Conservation (phyloP, 1,284 basidiomycete species). For the Ustilago xerochloae region DNA sequence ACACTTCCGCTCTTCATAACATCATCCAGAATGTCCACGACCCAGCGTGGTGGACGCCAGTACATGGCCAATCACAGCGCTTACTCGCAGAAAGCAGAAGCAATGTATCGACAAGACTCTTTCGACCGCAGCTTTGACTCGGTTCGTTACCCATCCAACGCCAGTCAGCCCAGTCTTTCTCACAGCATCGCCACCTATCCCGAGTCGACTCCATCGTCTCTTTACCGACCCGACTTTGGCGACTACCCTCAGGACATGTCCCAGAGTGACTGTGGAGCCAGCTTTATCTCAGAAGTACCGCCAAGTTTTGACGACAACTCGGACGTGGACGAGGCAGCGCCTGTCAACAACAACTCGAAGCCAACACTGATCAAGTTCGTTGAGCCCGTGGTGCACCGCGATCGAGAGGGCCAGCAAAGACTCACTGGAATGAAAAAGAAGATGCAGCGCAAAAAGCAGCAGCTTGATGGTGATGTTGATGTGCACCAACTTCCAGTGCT, state of each 20-base stretch:
- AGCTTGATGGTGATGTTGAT: constrained; percentile 4
- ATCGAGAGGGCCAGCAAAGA: constrained; percentile 12
- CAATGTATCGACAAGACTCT: constrained; percentile 21
- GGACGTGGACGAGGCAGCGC: constrained; percentile 26
- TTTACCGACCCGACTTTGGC: constrained; percentile 33
- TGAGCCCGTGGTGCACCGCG: constrained; percentile 40
- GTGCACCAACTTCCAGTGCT: constrained; percentile 33
- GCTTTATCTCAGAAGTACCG: constrained; percentile 22
- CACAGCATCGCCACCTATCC: constrained; percentile 43
- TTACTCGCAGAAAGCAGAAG: background rate
- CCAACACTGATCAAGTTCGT: constrained; percentile 42
- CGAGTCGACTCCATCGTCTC: constrained; percentile 36
- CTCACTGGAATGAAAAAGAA: constrained; percentile 48
- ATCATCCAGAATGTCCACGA: constrained; percentile 21
- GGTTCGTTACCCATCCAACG: constrained; percentile 34
- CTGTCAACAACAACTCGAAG: constrained; percentile 7
- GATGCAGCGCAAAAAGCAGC: constrained; percentile 22
- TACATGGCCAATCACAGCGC: constrained; percentile 13
- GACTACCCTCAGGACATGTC: constrained; percentile 26
- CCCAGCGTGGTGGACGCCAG: constrained; percentile 13
- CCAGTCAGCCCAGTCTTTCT: constrained; percentile 37
- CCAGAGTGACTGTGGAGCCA: constrained; percentile 26
- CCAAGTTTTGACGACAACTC: constrained; percentile 37
- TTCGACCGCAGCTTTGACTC: constrained; percentile 33
- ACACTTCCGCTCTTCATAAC: too few species aligned